Base-by-base conservation (phyloP, 345 rosid genomes). In the Camelina sativa region DNA sequence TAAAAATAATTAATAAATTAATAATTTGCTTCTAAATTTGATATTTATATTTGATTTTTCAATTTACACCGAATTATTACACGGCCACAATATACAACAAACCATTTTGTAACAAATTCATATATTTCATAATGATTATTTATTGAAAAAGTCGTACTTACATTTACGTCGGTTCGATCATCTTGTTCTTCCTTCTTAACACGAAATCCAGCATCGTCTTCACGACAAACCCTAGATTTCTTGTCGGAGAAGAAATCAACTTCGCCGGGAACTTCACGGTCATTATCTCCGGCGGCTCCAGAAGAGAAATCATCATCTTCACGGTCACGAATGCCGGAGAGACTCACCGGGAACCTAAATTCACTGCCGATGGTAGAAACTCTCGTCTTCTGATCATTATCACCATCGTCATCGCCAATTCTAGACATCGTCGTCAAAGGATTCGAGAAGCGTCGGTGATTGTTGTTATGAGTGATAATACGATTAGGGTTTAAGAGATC, bases 241-340 rank as follows among this genome's bases (percentile, higher is more conserved):
- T 76, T 79, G 2, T 83, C 85, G 17, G 89, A 84, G 76, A 94
- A 91, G 76, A 94, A 94, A 80, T 94, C 98, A 1, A 94, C 92
- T 71, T 87, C 98, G 23, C 82, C 81, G 15, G 82, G 82, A 40
- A 74, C 80, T 50, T 78, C 57, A 19, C 77, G 85, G 60, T 74
- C 67, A 44, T 74, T 77, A 17, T 79, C 69, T 40, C 71, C 52
- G 16, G 64, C 74, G 8, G 58, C 25, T 2, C 72, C 65, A 9
- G 79, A 58, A 0, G 84, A 69, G 4, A 77, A 32, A 51, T 51
- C 78, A 17, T 65, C 75, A 43, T 80, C 80, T 50, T 80, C 82
- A 50, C 79, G 74, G 20, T 73, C 66, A 59, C 77, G 76, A 41
- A 43, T 67, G 69, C 78, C 81, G 17, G 79, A 59, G 23, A 84